Evolutionary conservation across 441 rosid genomes (phyloP), one percentile per base, ranked within the genome.

Genomic region (Corymbia citriodora): DNA sequence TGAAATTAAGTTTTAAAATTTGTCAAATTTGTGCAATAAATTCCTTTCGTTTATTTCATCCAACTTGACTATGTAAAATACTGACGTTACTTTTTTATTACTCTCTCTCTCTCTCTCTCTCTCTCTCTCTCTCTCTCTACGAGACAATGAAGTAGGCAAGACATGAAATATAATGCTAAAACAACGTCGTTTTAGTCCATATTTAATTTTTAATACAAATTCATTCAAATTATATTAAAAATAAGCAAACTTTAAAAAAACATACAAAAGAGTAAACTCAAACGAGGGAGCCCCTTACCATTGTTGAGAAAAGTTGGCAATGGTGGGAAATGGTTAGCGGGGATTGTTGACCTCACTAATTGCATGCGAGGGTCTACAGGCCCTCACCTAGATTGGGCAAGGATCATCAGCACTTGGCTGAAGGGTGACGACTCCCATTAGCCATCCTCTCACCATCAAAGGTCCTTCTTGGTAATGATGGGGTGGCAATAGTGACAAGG

Each of bases 21-120:
- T 59, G 0, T 23, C 11, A 59, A 59, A 25, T 59, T 4, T 5
- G 0, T 10, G n/a, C 65, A 59, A 25, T 4, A 1, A 0, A 59
- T 27, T 59, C 1, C 4, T 59, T 4, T 4, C 25, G n/a, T 40
- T 40, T 4, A 40, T 40, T 40, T 40, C 45, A 40, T 59, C n/a
- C 65, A 59, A 25, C 14, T 29, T 10, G 3, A 7, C 10, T 25
- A 59, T 23, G 23, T n/a, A 19, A 59, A 59, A 59, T 23, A 59
- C 3, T 59, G 5, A 4, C 10, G n/a, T 59, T 0, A 29, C n/a
- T 59, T 57, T 59, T 59, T 25, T 25, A 59, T 59, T 23, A 59
- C 23, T 59, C 4, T 25, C 23, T 59, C n/a, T n/a, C n/a, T n/a
- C 33, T 25, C 65, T 59, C 25, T 59, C 5, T 23, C 65, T 59